Evolutionary conservation across 2,329 filamentous ascomycete genomes (phyloP).

Genomic region (Pseudopyricularia javanii): DNA sequence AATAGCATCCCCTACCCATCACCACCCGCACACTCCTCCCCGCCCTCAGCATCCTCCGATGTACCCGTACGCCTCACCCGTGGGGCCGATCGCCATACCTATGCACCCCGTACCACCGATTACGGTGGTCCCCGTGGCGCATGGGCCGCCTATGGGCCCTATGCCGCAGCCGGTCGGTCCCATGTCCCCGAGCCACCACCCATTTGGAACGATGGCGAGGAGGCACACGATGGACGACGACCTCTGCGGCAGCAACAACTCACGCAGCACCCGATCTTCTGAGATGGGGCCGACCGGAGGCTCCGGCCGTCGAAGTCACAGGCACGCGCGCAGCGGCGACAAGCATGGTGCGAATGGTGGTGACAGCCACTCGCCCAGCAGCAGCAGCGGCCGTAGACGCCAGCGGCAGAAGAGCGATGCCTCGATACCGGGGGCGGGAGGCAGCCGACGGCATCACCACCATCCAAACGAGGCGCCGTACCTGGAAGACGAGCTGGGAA

Average conservation of each 20-base stretch:
- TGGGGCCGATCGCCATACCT: neutral
- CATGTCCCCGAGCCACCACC: constrained; percentile 8
- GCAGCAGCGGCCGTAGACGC: neutral
- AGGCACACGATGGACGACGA: constrained; percentile 29
- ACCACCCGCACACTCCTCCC: constrained; percentile 1
- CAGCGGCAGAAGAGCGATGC: neutral
- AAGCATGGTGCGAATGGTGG: neutral
- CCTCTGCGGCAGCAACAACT: constrained; percentile 18
- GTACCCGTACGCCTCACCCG: neutral
- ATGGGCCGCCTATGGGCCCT: constrained; percentile 8
- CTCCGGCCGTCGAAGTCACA: neutral
- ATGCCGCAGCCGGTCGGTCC: constrained; percentile 17
- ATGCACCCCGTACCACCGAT: neutral
- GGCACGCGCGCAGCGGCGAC: neutral
- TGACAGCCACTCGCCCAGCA: constrained; percentile 1
- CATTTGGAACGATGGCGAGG: constrained; percentile 16
- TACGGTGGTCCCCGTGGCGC: constrained; percentile 1
- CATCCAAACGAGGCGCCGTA: neutral
- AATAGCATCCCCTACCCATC: neutral
- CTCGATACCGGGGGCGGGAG: neutral
- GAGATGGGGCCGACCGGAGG: constrained; percentile 10
- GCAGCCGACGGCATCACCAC: neutral
- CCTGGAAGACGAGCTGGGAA: neutral
- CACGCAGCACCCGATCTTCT: constrained; percentile 13
- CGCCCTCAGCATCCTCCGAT: constrained; percentile 6